These are phyloP conservation scores for Bipolaris sorokiniana DNA, from an alignment of 2,329 filamentous ascomycete species.

Conservation along the genomic window DNA sequence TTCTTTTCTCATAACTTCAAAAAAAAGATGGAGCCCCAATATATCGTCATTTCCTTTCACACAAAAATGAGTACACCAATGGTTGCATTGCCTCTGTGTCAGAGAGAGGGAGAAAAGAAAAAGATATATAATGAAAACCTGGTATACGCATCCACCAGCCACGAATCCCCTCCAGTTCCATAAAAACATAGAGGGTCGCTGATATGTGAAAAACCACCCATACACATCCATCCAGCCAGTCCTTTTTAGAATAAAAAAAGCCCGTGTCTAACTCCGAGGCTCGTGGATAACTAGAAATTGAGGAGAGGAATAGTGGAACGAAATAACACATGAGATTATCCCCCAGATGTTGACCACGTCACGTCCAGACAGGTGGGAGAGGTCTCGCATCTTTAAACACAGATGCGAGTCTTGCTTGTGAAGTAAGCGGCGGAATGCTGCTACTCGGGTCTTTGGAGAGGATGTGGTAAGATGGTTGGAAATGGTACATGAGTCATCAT, in stretches of 20 bases:
- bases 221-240: slow-evolving; percentile 2
- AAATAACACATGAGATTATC: not conserved
- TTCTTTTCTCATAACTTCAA: not conserved
- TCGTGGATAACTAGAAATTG: slow-evolving; percentile 5
- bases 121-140: no score
- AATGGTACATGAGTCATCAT: not conserved
- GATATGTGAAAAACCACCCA: slow-evolving; percentile 5
- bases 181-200: not conserved
- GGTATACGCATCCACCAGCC: no score
- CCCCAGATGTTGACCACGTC: not conserved
- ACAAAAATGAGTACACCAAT: no score
- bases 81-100: no score
- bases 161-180: no score
- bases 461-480: not conserved
- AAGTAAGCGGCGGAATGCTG: not conserved
- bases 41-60: no score
- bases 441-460: not conserved
- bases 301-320: not conserved
- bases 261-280: slow-evolving; percentile 11
- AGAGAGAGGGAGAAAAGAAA: no score
- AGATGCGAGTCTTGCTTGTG: not conserved
- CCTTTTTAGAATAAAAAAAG: not conserved
- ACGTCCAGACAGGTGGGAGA: not conserved
- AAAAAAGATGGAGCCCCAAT: no score
- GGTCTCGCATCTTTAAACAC: not conserved